A percentile compares a stretch with the other conserved stretches of the same genome.
phyloP scores from a whole-genome alignment of 352 stramenopile genomes.

The Phytophthora nicotianae region DNA sequence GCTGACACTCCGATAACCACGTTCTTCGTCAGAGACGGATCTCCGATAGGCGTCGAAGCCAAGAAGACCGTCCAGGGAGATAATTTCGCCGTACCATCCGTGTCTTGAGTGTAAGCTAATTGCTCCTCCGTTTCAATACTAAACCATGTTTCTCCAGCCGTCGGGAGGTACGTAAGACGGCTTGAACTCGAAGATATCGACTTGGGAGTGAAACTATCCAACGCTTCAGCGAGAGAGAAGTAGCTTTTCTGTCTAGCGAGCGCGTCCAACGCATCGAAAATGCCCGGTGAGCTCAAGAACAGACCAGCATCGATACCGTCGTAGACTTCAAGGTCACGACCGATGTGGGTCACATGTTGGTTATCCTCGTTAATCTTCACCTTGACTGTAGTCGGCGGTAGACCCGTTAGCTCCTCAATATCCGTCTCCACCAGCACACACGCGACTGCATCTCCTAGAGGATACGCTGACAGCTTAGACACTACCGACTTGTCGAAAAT shows the following conservation, averaged over 20 bases:
- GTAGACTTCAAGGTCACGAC: slow-evolving; percentile 54
- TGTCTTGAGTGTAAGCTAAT: slow-evolving; percentile 78
- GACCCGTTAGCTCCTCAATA: slow-evolving; percentile 58
- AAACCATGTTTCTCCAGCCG: slow-evolving; percentile 78
- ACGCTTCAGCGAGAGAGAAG: slow-evolving; percentile 77
- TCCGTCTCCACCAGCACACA: slow-evolving; percentile 82
- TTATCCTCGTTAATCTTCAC: slow-evolving; percentile 65
- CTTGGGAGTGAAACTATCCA: slow-evolving; percentile 63
- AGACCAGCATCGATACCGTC: slow-evolving; percentile 75
- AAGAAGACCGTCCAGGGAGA: slow-evolving; percentile 84
- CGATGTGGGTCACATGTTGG: slow-evolving; percentile 60
- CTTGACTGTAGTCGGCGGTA: slow-evolving; percentile 65
- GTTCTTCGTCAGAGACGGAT: slow-evolving; percentile 67
- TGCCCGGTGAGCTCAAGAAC: slow-evolving; percentile 71
- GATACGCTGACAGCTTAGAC: slow-evolving; percentile 60
- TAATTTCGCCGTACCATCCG: slow-evolving; percentile 61
- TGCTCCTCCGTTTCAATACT: slow-evolving; percentile 87
- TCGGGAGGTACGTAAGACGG: slow-evolving; percentile 67
- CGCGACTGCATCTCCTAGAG: slow-evolving; percentile 60
- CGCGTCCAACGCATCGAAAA: slow-evolving; percentile 70
- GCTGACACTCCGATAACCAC: slow-evolving; percentile 77
- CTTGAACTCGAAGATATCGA: slow-evolving; percentile 39
- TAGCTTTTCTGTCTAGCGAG: slow-evolving; percentile 69
- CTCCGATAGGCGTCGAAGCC: slow-evolving; percentile 55
- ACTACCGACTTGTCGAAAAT: slow-evolving; percentile 88